These are phyloP conservation scores for Trichaptum fuscoviolaceum DNA, from an alignment of 768 basidiomycete genomes.

Conservation along the genomic window DNA sequence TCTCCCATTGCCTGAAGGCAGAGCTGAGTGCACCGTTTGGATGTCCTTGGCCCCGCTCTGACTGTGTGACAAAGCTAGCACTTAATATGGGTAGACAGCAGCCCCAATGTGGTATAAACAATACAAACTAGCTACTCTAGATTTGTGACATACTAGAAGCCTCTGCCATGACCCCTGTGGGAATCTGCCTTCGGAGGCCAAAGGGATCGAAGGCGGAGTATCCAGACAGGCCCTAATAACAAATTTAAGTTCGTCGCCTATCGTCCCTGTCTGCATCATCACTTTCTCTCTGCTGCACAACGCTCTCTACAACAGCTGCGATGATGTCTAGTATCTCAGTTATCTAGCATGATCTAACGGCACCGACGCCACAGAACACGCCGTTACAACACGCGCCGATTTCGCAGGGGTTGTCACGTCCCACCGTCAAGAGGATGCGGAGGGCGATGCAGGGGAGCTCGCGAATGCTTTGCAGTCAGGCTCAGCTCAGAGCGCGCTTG, in stretches of 20 bases:
- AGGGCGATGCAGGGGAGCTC: slow-evolving; percentile 50
- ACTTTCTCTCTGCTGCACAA: background rate
- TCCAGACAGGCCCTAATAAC: too few relatives aligned
- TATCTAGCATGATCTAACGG: slow-evolving; percentile 52
- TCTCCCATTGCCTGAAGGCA: too few relatives aligned
- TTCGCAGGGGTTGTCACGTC: slow-evolving; percentile 72
- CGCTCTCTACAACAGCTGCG: slow-evolving; percentile 14
- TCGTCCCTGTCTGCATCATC: slow-evolving; percentile 16
- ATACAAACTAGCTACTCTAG: too few relatives aligned
- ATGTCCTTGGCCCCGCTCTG: too few relatives aligned
- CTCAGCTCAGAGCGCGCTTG: slow-evolving; percentile 57
- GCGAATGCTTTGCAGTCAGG: slow-evolving; percentile 27
- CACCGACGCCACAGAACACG: slow-evolving; percentile 93
- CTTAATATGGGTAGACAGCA: too few relatives aligned
- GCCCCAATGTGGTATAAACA: too few relatives aligned
- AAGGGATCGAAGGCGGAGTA: too few relatives aligned
- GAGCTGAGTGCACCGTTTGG: too few relatives aligned
- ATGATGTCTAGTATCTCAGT: slow-evolving; percentile 75
- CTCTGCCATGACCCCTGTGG: too few relatives aligned
- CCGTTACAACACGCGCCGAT: slow-evolving; percentile 81
- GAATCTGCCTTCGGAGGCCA: too few relatives aligned
- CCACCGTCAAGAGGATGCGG: slow-evolving; percentile 77
- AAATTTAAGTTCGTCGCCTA: slow-evolving; percentile 20
- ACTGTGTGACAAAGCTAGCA: too few relatives aligned
- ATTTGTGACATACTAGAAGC: too few relatives aligned